A percentile compares a stretch with the other conserved stretches of the same genome.
Evolutionary conservation across 1,284 basidiomycete genomes (phyloP).

Genomic region (Tilletia indica): DNA sequence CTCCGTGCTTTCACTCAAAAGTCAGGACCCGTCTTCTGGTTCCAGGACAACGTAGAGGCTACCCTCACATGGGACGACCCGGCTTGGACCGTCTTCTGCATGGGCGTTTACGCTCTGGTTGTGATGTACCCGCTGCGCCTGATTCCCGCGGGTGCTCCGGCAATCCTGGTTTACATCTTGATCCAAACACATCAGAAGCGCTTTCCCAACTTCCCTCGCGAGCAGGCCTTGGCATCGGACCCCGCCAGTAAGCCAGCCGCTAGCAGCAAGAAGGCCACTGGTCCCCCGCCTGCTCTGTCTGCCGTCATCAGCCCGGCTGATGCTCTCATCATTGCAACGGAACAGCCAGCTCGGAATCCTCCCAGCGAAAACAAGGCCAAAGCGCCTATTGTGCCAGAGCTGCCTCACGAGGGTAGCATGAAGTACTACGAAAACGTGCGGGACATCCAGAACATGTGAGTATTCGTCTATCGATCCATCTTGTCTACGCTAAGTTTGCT

Average conservation of each 20-base stretch:
- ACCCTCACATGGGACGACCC: constrained; percentile 54
- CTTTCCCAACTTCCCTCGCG: constrained; percentile 32
- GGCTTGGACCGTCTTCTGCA: constrained; percentile 53
- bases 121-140: constrained; percentile 44
- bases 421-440: constrained; percentile 53
- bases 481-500: background rate
- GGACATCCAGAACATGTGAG: constrained; percentile 55
- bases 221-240: constrained; percentile 13
- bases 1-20: constrained; percentile 55
- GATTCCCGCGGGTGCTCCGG: constrained; percentile 42
- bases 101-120: constrained; percentile 52
- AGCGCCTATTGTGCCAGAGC: constrained; percentile 45
- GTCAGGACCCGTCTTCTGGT: constrained; percentile 51
- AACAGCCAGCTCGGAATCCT: constrained; percentile 22
- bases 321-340: constrained; percentile 10
- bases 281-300: constrained; percentile 15
- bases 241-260: constrained; percentile 17
- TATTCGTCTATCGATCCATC: background rate
- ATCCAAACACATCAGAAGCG: constrained; percentile 41
- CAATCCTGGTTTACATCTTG: constrained; percentile 48
- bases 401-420: constrained; percentile 50
- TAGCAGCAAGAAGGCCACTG: constrained; percentile 22
- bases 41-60: constrained; percentile 52
- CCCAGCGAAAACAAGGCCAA: constrained; percentile 23
- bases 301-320: constrained; percentile 16